Conservation (phyloP, 73 alveolate species). For the Paramecium primaurelia region DNA sequence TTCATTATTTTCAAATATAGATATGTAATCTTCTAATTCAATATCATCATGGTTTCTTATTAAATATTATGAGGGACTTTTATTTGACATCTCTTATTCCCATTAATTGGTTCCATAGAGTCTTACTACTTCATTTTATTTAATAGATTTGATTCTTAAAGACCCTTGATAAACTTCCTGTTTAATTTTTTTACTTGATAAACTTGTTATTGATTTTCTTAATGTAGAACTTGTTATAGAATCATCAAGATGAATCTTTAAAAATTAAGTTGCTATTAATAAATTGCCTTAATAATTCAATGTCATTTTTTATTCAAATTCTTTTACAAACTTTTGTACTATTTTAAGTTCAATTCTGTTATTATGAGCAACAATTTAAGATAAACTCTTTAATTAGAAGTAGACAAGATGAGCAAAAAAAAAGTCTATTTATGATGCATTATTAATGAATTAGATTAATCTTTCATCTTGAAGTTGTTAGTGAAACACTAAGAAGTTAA, state of each 20-base stretch:
- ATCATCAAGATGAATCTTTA: background rate
- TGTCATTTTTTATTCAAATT: background rate
- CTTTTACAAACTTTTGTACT: background rate
- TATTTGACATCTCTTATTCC: background rate
- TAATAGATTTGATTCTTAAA: background rate
- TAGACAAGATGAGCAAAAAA: constrained; percentile 48
- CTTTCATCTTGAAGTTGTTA: background rate
- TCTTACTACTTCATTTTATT: background rate
- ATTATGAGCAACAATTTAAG: background rate
- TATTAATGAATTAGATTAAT: background rate
- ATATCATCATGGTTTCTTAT: background rate
- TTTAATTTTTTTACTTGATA: background rate
- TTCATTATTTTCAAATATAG: background rate
- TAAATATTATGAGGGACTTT: background rate
- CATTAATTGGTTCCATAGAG: constrained; percentile 25
- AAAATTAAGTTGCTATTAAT: background rate
- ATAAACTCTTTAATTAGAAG: constrained; percentile 32
- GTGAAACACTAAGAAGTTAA: constrained; percentile 46
- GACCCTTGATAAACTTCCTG: background rate
- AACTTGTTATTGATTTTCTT: background rate
- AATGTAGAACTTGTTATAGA: background rate
- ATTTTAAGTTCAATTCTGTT: background rate
- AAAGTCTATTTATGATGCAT: constrained; percentile 40
- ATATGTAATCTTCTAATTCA: background rate
- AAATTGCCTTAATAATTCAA: background rate